Evolutionary conservation across 495 filamentous ascomycete species (phyloP).

Genomic region (Podospora pseudoanserina): DNA sequence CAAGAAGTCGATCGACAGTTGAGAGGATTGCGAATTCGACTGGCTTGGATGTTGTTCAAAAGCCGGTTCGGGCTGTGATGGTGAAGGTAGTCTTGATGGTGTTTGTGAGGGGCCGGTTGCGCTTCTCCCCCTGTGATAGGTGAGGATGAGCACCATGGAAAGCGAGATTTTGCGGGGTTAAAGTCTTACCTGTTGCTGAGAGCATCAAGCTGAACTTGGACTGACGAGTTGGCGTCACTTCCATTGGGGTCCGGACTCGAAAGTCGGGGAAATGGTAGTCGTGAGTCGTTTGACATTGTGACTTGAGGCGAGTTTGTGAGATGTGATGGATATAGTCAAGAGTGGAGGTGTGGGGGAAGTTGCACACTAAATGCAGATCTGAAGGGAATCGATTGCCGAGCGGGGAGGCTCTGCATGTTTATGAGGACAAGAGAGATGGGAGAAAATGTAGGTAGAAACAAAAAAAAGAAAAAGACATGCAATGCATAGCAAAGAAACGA

Average conservation of each 20-base stretch:
- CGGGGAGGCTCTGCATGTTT: neutral
- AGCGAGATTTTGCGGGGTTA: no score
- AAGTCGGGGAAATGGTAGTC: conserved; percentile 6
- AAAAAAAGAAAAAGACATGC: neutral
- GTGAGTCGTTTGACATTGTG: conserved; percentile 15
- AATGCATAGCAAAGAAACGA: neutral
- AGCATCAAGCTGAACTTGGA: conserved; percentile 28
- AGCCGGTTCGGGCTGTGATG: neutral
- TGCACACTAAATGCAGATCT: neutral
- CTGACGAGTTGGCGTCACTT: conserved; percentile 30
- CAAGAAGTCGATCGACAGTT: neutral
- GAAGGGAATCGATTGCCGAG: neutral
- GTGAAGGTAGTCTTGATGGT: neutral
- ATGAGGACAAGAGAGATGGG: neutral
- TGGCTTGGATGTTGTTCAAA: neutral
- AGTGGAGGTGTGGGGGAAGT: neutral
- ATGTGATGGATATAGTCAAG: neutral
- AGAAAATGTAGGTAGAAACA: neutral
- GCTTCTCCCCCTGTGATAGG: neutral
- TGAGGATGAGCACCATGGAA: neutral
- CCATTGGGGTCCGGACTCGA: conserved; percentile 15
- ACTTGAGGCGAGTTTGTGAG: neutral
- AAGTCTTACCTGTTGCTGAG: conserved; percentile 24
- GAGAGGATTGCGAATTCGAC: neutral
- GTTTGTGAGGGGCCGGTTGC: neutral